Percentiles rank a stretch among this genome's conserved stretches.
Evolutionary conservation across 139 green algal genomes (phyloP).

Genomic region (Coelastrella sp.): DNA sequence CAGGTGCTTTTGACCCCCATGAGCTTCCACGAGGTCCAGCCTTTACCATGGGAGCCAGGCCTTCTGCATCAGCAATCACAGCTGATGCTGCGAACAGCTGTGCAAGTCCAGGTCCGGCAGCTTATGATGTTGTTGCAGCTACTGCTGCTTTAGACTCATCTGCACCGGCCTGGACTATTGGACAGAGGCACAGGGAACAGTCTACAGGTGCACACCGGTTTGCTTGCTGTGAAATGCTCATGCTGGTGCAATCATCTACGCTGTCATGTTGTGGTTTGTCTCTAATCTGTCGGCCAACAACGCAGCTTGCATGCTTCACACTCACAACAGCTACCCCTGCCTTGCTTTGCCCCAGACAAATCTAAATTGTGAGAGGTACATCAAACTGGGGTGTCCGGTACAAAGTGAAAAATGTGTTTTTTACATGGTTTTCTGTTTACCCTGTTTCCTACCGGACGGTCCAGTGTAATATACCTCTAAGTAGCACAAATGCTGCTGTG

Average conservation of each 20-base stretch:
- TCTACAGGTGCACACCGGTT: neutral
- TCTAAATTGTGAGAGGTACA: no score
- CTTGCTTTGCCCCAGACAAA: no score
- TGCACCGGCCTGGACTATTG: slow-evolving; percentile 35
- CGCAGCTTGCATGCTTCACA: no score
- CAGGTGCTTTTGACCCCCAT: neutral
- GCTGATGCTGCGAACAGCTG: no score
- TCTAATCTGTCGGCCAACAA: no score
- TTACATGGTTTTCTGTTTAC: no score
- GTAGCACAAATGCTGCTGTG: no score
- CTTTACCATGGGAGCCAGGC: neutral
- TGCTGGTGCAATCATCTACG: neutral
- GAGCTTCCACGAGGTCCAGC: neutral
- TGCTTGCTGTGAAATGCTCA: neutral
- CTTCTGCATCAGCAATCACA: neutral
- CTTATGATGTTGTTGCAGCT: slow-evolving; percentile 5
- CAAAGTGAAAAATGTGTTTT: no score
- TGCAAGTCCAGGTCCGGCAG: slow-evolving; percentile 1
- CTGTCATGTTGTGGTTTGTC: neutral
- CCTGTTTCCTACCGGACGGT: no score
- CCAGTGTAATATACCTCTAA: no score
- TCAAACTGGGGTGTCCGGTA: no score
- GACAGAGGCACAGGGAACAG: neutral
- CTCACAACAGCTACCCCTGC: no score
- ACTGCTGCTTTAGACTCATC: neutral